These are phyloP conservation scores for Irineochytrium annulatum DNA, from an alignment of 192 early-diverging fungal genomes.

Conservation along the genomic window DNA sequence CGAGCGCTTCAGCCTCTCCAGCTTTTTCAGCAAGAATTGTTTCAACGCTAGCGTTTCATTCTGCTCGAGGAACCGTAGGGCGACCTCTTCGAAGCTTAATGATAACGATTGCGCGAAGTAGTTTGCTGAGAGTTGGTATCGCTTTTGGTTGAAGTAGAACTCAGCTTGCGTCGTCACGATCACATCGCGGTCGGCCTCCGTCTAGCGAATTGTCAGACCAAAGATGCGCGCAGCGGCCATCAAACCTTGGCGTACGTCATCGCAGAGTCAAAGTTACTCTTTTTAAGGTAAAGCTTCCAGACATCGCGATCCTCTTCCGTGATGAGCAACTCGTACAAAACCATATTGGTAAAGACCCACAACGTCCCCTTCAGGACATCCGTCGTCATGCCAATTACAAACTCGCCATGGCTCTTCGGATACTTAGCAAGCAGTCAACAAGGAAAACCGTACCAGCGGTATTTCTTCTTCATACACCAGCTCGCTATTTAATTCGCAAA, in stretches of 20 bases:
- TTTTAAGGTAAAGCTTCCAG: conserved; percentile 84
- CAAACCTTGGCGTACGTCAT: conserved; percentile 71
- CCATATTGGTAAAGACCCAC: conserved; percentile 84
- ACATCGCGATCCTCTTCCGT: conserved; percentile 91
- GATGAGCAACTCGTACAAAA: conserved; percentile 87
- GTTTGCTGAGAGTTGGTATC: conserved; percentile 72
- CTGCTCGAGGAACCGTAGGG: conserved; percentile 73
- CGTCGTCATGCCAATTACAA: conserved; percentile 1
- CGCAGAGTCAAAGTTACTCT: conserved; percentile 78
- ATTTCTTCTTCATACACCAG: conserved; percentile 81
- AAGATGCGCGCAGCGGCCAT: not conserved
- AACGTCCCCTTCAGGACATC: conserved; percentile 80
- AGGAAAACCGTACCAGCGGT: conserved; percentile 49
- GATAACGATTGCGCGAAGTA: conserved; percentile 76
- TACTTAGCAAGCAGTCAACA: not conserved
- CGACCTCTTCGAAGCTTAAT: conserved; percentile 88
- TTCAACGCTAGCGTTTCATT: conserved; percentile 72
- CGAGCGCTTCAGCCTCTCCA: conserved; percentile 59
- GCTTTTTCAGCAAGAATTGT: conserved; percentile 71
- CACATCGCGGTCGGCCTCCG: conserved; percentile 61
- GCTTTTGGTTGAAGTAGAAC: conserved; percentile 69
- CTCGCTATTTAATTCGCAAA: conserved; percentile 76
- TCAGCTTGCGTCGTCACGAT: conserved; percentile 85
- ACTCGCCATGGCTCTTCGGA: not conserved
- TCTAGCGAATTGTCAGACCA: conserved; percentile 14